Conservation (phyloP, 2,329 filamentous ascomycete species). For the Thielaviopsis cerberus region DNA sequence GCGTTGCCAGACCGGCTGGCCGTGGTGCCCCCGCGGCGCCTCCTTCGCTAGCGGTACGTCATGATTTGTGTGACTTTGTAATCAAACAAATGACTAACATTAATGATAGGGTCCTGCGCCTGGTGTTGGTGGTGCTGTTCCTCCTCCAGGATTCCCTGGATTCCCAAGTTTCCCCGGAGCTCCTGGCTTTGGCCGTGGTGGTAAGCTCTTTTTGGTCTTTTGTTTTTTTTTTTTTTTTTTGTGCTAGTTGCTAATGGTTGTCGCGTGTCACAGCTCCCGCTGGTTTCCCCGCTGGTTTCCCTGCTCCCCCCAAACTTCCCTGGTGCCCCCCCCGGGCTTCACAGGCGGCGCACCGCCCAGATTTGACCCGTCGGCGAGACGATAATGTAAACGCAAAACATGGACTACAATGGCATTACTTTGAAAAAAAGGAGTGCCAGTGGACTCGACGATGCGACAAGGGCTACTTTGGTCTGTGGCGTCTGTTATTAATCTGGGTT, state of each 20-base stretch:
- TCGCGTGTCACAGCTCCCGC: constrained; percentile 21
- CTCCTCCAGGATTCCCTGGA: constrained; percentile 40
- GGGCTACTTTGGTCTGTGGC: background rate
- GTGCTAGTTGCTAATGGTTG: background rate
- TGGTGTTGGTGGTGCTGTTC: constrained; percentile 58
- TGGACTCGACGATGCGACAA: background rate
- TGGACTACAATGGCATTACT: background rate
- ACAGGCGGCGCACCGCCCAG: constrained; percentile 43
- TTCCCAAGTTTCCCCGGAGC: constrained; percentile 34
- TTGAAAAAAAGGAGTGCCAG: background rate
- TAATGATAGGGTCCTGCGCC: constrained; percentile 51
- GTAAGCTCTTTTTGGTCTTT: constrained; percentile 23
- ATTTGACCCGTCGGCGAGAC: constrained; percentile 55
- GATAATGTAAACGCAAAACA: constrained; percentile 21
- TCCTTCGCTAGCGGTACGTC: constrained; percentile 52
- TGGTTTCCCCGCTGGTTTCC: constrained; percentile 31
- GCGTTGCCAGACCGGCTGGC: constrained; percentile 78
- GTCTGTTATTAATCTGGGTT: constrained; percentile 3
- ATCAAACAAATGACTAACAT: background rate
- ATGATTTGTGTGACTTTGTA: background rate
- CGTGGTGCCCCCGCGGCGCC: constrained; percentile 54
- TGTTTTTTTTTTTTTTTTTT: background rate
- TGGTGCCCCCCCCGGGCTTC: constrained; percentile 34
- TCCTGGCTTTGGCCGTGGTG: constrained; percentile 34
- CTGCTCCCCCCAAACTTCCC: constrained; percentile 28